Evolutionary conservation across 805 yeast genomes (phyloP).

Genomic region (Zygoascus tannicola): DNA sequence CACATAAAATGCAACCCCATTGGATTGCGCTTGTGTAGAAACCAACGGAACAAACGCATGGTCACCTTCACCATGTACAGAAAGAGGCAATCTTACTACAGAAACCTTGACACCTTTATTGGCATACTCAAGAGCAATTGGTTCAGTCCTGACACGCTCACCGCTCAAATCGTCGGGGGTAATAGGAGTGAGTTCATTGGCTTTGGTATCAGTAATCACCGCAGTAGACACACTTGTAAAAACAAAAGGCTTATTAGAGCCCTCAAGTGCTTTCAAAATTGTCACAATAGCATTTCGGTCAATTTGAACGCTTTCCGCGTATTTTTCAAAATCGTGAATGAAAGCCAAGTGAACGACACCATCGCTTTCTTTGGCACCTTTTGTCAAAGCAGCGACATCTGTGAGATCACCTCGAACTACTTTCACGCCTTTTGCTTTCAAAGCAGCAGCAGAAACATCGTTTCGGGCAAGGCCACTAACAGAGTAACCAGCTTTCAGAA

Average conservation of each 20-base stretch:
- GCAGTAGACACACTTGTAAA: too few species aligned
- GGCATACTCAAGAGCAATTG: slow-evolving; percentile 13
- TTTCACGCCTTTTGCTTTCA: slow-evolving; percentile 23
- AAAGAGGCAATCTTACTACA: slow-evolving; percentile 28
- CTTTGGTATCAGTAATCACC: too few species aligned
- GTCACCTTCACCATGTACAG: slow-evolving; percentile 30
- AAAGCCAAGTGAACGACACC: slow-evolving; percentile 33
- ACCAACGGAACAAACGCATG: slow-evolving; percentile 22
- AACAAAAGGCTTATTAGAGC: slow-evolving; percentile 26
- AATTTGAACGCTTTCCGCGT: slow-evolving; percentile 13
- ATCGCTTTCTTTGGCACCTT: slow-evolving; percentile 27
- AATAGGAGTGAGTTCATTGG: too few species aligned
- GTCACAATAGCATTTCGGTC: slow-evolving; percentile 26
- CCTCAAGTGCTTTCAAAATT: slow-evolving; percentile 26
- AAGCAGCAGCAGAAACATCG: slow-evolving; percentile 17
- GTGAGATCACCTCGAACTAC: slow-evolving; percentile 27
- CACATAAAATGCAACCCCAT: slow-evolving; percentile 28
- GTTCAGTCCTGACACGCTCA: too few species aligned
- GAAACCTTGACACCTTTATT: slow-evolving; percentile 24
- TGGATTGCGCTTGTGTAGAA: slow-evolving; percentile 8
- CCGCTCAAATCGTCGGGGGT: too few species aligned
- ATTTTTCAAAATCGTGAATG: slow-evolving; percentile 26
- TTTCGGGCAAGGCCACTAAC: slow-evolving; percentile 21
- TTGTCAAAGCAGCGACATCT: slow-evolving; percentile 23
- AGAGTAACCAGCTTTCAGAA: slow-evolving; percentile 31